These are phyloP conservation scores for Patellifolia procumbens DNA, from an alignment of 179 eudicot genomes.

Conservation along the genomic window DNA sequence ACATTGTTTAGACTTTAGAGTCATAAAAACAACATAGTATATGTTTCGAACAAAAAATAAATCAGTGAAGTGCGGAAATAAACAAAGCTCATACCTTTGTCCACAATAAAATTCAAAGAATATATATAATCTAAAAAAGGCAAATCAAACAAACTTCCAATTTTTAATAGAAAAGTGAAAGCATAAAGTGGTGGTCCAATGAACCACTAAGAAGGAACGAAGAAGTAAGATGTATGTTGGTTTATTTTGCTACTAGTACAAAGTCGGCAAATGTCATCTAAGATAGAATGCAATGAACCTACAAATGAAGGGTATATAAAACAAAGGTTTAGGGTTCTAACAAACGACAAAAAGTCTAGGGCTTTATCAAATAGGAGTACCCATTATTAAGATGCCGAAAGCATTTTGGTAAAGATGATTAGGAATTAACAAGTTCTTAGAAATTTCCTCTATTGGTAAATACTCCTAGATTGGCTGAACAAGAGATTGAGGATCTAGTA, in stretches of 20 bases:
- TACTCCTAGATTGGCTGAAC: slow-evolving; percentile 6
- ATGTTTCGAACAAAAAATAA: too few species aligned
- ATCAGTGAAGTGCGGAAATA: too few species aligned
- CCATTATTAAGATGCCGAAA: slow-evolving; percentile 16
- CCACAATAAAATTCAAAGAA: not conserved
- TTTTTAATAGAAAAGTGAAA: not conserved
- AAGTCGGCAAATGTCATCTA: slow-evolving; percentile 7
- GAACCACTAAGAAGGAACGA: slow-evolving; percentile 15
- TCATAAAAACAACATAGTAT: too few species aligned
- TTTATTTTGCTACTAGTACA: not conserved
- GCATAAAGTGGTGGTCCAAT: slow-evolving; percentile 17
- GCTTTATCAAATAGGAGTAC: not conserved
- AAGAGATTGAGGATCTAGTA: not conserved
- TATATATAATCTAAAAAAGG: not conserved
- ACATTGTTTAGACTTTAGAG: too few species aligned
- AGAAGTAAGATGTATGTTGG: not conserved
- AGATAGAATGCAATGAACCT: slow-evolving; percentile 1
- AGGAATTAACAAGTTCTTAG: not conserved
- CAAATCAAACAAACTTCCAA: slow-evolving; percentile 3
- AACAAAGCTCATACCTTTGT: too few species aligned
- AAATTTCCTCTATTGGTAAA: slow-evolving; percentile 13
- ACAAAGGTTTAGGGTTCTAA: not conserved
- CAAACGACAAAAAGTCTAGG: slow-evolving; percentile 4
- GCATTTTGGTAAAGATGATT: slow-evolving; percentile 1
- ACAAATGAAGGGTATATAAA: not conserved